Evolutionary conservation across 169 alveolate species (phyloP), one percentile per base, ranked within the genome.

Genomic region (Plasmodium malariae): DNA sequence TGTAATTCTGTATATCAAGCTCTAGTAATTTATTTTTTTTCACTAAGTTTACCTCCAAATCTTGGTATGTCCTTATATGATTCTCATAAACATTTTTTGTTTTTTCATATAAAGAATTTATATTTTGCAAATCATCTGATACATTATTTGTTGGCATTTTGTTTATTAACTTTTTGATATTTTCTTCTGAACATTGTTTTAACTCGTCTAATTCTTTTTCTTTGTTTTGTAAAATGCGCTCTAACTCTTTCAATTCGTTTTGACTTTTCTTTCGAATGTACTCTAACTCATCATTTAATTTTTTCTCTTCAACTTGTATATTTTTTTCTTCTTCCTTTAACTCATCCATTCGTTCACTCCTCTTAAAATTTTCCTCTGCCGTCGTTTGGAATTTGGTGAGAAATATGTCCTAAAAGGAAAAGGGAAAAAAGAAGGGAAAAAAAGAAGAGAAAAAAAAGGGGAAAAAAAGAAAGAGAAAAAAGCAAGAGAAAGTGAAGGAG

Each of bases 11-110:
- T 43, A 80, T 80, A 14, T 80, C 90, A 5, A 32, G 30, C 37
- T 80, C 90, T 19, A 80, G 21, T 36, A 80, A 43, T 9, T 54
- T 55, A 45, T 80, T 80, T 14, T 80, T 80, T 36, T 80, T 80
- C 0, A 80, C 78, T 26, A 67, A 57, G 14, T 70, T 65, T 36
- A 80, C 60, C 21, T 80, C 90, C 40, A 40, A 30, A 34, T 80
- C 90, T 80, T 80, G 90, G 55, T 40, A 80, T 40, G 71, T 49
- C 55, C 49, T 63, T 26, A 80, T 67, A 43, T 80, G 78, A 21
- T 80, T 69, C 21, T 80, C 90, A 67, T 80, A 80, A n/a, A 65
- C 3, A 80, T 80, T 34, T 59, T 80, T 80, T 32, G 90, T 80
- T 67, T 80, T 80, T 48, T 80, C 90, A 48, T 34, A 69, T 51